Evolutionary conservation across 768 basidiomycete genomes (phyloP).

Genomic region (Hirschioporus abietinus): DNA sequence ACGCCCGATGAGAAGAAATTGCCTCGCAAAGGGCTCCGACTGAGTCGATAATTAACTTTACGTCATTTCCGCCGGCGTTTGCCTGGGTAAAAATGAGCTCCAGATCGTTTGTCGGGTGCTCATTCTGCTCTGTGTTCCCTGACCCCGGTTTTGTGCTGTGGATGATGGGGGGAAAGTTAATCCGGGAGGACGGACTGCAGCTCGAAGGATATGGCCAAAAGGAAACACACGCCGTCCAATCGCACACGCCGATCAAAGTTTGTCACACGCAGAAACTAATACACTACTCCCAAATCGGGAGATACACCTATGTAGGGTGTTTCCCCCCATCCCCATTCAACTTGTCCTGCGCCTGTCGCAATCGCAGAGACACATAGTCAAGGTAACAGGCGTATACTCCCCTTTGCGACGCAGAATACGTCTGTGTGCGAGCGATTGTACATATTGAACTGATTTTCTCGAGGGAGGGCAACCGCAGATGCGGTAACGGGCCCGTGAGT

Average conservation of each 20-base stretch:
- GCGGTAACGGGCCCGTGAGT: slow-evolving; percentile 1
- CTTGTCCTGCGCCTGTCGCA: neutral
- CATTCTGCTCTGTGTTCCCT: neutral
- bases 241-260: neutral
- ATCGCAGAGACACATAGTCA: neutral
- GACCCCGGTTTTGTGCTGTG: neutral
- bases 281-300: neutral
- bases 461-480: neutral
- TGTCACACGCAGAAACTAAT: neutral
- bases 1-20: neutral
- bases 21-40: neutral
- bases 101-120: neutral
- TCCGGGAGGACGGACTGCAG: neutral
- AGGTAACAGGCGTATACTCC: neutral
- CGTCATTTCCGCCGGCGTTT: neutral
- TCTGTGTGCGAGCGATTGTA: neutral
- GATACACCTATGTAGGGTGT: neutral
- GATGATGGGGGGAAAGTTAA: neutral
- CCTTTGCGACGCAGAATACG: neutral
- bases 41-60: slow-evolving; percentile 1
- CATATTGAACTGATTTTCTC: neutral
- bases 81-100: neutral
- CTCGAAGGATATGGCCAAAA: neutral
- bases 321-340: neutral
- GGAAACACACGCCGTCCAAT: neutral